Base-by-base conservation (phyloP, 2,329 filamentous ascomycete genomes). In the Trichophyton simii region DNA sequence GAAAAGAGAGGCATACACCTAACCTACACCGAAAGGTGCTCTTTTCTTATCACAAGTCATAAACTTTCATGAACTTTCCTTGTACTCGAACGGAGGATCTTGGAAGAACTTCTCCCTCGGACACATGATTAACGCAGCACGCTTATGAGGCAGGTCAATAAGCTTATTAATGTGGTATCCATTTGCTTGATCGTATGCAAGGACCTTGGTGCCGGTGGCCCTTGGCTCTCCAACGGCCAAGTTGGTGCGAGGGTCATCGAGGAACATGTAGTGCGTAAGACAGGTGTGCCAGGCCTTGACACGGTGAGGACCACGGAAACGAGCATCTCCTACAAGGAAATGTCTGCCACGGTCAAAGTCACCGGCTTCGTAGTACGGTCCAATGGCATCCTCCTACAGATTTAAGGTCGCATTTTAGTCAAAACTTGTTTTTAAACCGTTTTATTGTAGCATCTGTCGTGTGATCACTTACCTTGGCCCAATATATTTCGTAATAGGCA, bases 401-500 rank as follows among this genome's bases (percentile, higher is more conserved):
- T 31, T 13, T 13, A 9, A 31, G 62, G 25, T 28, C 25, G 25
- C 1, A 28, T 28, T 31, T 31, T 31, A 7, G 28, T 31, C 28
- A 31, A 31, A 31, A 31, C 28, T 31, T 7, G 28, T 31, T 31
- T 60, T 31, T 36, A 20, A 44, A 13, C 1, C 3, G n/a, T 18
- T 15, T 44, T 18, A n/a, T 44, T 44, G 6, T 13, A 13, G 3
- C n/a, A n/a, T 44, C 5, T 61, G 60, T 20, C 31, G 57, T 28
- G 41, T 34, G 11, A 25, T 25, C 46, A 28, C 72, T 64, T 74
- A 82, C 81, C 77, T 84, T 85, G 41, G 84, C 86, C 87, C 87
- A 91, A 72, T 91, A 91, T 1, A 91, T 78, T 72, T 92, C 88
- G 70, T 88, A 91, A 71, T 91, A 91, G 0, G 87, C 85, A 71